phyloP scores from a whole-genome alignment of 257 asterid species.

The Verbena officinalis region DNA sequence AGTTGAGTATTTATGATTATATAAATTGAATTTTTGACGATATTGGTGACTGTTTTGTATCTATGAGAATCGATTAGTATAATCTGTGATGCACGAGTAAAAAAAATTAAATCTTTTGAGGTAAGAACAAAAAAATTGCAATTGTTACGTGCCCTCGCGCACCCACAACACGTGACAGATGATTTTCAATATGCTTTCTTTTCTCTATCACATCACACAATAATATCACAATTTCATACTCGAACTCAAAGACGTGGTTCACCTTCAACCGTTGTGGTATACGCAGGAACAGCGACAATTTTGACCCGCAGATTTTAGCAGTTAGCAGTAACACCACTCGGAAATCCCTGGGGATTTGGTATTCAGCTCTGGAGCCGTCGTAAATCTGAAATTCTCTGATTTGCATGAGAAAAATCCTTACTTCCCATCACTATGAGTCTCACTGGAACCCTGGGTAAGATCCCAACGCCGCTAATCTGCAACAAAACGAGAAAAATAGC shows the following conservation, averaged over 20 bases:
- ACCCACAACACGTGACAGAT: no score
- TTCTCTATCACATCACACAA: not conserved
- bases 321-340: not conserved
- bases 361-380: not conserved
- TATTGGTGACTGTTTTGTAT: no score
- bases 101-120: no score
- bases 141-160: no score
- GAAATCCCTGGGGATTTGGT: slow-evolving; percentile 9
- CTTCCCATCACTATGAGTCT: slow-evolving; percentile 43
- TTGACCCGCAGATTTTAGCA: slow-evolving; percentile 2
- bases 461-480: slow-evolving; percentile 35
- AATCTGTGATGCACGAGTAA: no score
- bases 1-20: no score
- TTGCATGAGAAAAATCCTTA: slow-evolving; percentile 5
- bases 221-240: not conserved
- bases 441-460: slow-evolving; percentile 39
- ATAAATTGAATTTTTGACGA: no score
- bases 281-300: not conserved
- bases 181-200: not conserved
- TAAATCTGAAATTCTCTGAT: not conserved
- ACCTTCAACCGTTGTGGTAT: slow-evolving; percentile 24
- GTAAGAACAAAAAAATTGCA: no score
- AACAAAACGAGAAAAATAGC: slow-evolving; percentile 24
- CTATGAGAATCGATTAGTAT: no score
- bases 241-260: slow-evolving; percentile 29